Evolutionary conservation across 331 rosid genomes (phyloP).

Genomic region (Spiraea crenata): DNA sequence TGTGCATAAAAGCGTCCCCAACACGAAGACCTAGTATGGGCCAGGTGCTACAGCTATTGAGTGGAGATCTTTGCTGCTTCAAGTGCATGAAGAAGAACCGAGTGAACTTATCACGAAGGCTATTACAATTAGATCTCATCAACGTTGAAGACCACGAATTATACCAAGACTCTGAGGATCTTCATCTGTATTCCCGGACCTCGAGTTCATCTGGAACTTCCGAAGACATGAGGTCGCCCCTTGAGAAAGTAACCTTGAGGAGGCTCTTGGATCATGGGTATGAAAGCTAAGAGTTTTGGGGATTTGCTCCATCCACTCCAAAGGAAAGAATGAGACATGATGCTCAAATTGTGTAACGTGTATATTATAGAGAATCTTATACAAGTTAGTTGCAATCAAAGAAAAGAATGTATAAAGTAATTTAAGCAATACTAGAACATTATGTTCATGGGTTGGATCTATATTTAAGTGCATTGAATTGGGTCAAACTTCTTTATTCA

Average conservation of each 20-base stretch:
- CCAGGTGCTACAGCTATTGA: slow-evolving; percentile 73
- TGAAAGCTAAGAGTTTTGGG: background rate
- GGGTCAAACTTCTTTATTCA: too few relatives aligned
- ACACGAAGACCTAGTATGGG: slow-evolving; percentile 77
- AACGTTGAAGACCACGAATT: slow-evolving; percentile 28
- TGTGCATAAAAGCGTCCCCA: slow-evolving; percentile 80
- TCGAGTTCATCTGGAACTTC: background rate
- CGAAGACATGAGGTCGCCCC: background rate
- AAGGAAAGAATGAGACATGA: slow-evolving; percentile 3
- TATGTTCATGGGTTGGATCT: background rate
- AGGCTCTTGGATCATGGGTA: background rate
- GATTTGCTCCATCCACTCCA: slow-evolving; percentile 3
- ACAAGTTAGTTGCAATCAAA: slow-evolving; percentile 6
- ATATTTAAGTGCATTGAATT: too few relatives aligned
- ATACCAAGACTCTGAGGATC: slow-evolving; percentile 21
- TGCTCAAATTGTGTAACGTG: background rate
- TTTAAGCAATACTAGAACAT: background rate
- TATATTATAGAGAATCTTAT: slow-evolving; percentile 14
- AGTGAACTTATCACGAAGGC: slow-evolving; percentile 52
- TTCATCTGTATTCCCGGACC: background rate
- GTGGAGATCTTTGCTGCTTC: slow-evolving; percentile 69
- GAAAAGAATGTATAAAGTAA: slow-evolving; percentile 3
- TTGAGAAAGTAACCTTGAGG: background rate
- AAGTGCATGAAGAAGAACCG: slow-evolving; percentile 63
- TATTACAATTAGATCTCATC: slow-evolving; percentile 51